These are phyloP conservation scores for Bipolaris cookei DNA, from an alignment of 2,329 filamentous ascomycete genomes.

Conservation along the genomic window DNA sequence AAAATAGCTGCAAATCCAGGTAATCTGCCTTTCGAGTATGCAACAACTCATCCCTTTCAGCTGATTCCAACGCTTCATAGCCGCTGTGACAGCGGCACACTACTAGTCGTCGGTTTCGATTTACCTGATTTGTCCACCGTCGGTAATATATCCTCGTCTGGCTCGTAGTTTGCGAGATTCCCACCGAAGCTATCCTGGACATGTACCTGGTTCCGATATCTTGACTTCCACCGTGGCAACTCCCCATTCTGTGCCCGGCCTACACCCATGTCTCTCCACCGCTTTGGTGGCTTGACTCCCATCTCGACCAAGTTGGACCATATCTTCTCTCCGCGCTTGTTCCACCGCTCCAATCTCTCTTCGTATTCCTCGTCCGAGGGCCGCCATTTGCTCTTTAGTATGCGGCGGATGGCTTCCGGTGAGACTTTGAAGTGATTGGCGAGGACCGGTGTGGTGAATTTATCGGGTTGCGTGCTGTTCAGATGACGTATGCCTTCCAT, in stretches of 20 bases:
- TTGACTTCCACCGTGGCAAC: constrained; percentile 44
- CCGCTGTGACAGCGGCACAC: constrained; percentile 5
- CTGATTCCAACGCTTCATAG: background rate
- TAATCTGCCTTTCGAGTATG: background rate
- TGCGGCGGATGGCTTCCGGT: constrained; percentile 83
- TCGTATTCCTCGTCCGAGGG: constrained; percentile 59
- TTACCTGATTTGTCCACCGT: constrained; percentile 29
- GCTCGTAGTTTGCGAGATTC: constrained; percentile 13
- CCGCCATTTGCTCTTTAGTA: constrained; percentile 79
- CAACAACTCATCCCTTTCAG: background rate
- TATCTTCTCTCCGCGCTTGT: constrained; percentile 56
- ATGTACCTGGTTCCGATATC: constrained; percentile 35
- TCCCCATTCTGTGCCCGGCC: constrained; percentile 39
- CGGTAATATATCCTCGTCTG: constrained; percentile 40
- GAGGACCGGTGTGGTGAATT: constrained; percentile 76
- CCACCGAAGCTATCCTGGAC: constrained; percentile 36
- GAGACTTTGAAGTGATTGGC: constrained; percentile 84
- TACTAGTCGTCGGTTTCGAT: constrained; percentile 2
- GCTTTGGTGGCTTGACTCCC: constrained; percentile 63
- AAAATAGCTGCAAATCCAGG: background rate
- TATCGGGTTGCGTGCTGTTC: constrained; percentile 75
- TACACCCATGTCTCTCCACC: constrained; percentile 57
- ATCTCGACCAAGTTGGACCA: constrained; percentile 56
- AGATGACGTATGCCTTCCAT: constrained; percentile 87
- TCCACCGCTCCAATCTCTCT: constrained; percentile 54